Evolutionary conservation across 768 basidiomycete genomes (phyloP).

Genomic region (Chlorophyllum brunneum): DNA sequence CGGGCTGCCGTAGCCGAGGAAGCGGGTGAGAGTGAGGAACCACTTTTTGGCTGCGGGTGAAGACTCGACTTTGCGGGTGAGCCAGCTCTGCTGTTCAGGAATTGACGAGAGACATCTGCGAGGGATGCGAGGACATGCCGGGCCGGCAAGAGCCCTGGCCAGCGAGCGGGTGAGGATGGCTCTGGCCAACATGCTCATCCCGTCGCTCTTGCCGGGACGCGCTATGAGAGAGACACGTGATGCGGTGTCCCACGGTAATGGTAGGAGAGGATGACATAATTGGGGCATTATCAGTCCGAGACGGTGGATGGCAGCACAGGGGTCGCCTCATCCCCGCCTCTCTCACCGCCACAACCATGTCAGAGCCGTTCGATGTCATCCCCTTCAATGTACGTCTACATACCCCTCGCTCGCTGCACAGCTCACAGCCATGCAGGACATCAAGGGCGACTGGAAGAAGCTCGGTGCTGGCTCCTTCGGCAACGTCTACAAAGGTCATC

Average conservation of each 20-base stretch:
- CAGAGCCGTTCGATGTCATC: slow-evolving; percentile 84
- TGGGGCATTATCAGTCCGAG: slow-evolving; percentile 5
- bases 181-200: slow-evolving; percentile 2
- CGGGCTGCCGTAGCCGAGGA: slow-evolving; percentile 57
- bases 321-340: too few relatives aligned
- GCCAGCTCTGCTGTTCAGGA: slow-evolving; percentile 37
- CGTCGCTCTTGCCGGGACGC: neutral
- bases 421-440: slow-evolving; percentile 57
- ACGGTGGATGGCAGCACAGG: too few relatives aligned
- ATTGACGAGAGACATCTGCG: slow-evolving; percentile 5
- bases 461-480: slow-evolving; percentile 92
- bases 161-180: neutral
- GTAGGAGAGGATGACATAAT: slow-evolving; percentile 10
- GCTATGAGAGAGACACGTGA: neutral
- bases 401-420: slow-evolving; percentile 8
- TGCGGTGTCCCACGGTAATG: neutral
- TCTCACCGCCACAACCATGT: slow-evolving; percentile 24
- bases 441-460: slow-evolving; percentile 85
- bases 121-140: neutral
- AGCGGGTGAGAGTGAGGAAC: slow-evolving; percentile 44
- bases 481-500: slow-evolving; percentile 79
- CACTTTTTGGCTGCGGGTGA: slow-evolving; percentile 42
- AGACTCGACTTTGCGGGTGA: slow-evolving; percentile 48
- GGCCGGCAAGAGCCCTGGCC: neutral
- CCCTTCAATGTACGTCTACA: slow-evolving; percentile 65